Conservation (phyloP, 768 basidiomycete genomes). For the Trametopsis cervina region DNA sequence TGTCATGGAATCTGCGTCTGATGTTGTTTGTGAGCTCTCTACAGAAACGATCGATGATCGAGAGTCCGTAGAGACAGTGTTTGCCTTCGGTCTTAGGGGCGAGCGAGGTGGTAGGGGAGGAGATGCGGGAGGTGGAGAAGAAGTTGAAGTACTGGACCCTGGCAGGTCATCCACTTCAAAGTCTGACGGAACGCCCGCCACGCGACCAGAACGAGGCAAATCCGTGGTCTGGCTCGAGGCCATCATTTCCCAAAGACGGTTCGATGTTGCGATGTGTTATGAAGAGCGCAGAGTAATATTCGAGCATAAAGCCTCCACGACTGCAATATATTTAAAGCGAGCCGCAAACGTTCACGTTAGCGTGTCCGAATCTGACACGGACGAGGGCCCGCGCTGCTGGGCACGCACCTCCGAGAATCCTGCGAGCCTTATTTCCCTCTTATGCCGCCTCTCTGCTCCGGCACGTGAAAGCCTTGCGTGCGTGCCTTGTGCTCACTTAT, state of each 20-base stretch:
- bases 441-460: neutral
- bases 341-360: slow-evolving; percentile 3
- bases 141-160: slow-evolving; percentile 14
- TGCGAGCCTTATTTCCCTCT: no score
- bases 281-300: neutral
- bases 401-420: slow-evolving; percentile 9
- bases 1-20: slow-evolving; percentile 17
- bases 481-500: slow-evolving; percentile 7
- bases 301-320: neutral
- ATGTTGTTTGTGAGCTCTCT: slow-evolving; percentile 4
- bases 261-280: neutral
- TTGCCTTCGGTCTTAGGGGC: slow-evolving; percentile 21
- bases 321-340: slow-evolving; percentile 6
- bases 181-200: slow-evolving; percentile 19
- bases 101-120: slow-evolving; percentile 24
- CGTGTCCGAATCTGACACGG: neutral
- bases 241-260: slow-evolving; percentile 3
- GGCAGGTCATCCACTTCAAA: slow-evolving; percentile 10
- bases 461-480: slow-evolving; percentile 11
- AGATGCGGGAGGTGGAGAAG: slow-evolving; percentile 19
- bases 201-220: slow-evolving; percentile 29
- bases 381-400: slow-evolving; percentile 3
- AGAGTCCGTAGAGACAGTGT: slow-evolving; percentile 6
- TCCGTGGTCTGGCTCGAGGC: slow-evolving; percentile 13
- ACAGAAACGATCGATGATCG: slow-evolving; percentile 10